These are phyloP conservation scores for Cudoniella acicularis DNA, from an alignment of 495 filamentous ascomycete species.

Conservation along the genomic window DNA sequence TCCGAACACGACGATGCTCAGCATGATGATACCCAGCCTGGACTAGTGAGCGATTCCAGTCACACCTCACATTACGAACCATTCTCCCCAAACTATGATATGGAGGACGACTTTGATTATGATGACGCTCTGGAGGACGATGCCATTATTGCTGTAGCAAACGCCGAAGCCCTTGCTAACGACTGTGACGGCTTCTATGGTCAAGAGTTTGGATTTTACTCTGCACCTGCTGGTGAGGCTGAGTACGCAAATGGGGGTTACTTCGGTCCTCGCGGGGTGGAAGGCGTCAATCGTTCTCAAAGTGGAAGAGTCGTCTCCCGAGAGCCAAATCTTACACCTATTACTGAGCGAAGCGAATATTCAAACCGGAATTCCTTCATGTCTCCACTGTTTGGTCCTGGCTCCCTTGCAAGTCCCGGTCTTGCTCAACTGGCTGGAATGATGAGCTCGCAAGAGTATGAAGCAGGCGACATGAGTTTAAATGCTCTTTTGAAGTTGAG, in stretches of 20 bases:
- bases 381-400: slow-evolving; percentile 53
- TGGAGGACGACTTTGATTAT: slow-evolving; percentile 46
- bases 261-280: slow-evolving; percentile 68
- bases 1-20: slow-evolving; percentile 30
- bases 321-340: slow-evolving; percentile 91
- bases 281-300: slow-evolving; percentile 58
- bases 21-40: slow-evolving; percentile 20
- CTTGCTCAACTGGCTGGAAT: slow-evolving; percentile 71
- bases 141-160: slow-evolving; percentile 88
- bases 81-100: slow-evolving; percentile 26
- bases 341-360: slow-evolving; percentile 94
- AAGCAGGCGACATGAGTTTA: slow-evolving; percentile 69
- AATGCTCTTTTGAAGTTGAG: slow-evolving; percentile 68
- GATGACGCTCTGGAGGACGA: slow-evolving; percentile 75
- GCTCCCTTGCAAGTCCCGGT: slow-evolving; percentile 47
- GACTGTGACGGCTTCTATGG: slow-evolving; percentile 94
- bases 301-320: slow-evolving; percentile 69
- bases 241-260: slow-evolving; percentile 81
- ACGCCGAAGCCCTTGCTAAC: slow-evolving; percentile 87
- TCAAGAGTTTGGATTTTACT: slow-evolving; percentile 97
- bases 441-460: slow-evolving; percentile 41
- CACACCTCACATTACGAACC: slow-evolving; percentile 32
- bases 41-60: slow-evolving; percentile 32
- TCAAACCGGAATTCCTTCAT: slow-evolving; percentile 90
- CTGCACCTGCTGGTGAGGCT: slow-evolving; percentile 46